phyloP scores from a whole-genome alignment of 2,329 filamentous ascomycete genomes.

The Venturia asperata region DNA sequence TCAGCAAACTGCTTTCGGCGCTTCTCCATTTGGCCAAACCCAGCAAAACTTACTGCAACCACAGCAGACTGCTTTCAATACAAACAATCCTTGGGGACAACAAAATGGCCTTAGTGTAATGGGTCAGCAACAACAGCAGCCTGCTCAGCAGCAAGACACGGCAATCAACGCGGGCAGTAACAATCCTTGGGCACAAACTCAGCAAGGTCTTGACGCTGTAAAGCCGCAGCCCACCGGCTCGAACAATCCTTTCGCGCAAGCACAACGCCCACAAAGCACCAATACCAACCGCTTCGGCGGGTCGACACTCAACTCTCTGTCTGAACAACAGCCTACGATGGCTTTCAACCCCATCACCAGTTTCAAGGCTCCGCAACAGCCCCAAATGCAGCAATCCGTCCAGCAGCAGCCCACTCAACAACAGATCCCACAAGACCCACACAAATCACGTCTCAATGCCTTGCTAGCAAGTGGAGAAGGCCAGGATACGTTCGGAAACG shows the following conservation, averaged over 20 bases:
- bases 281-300: conserved; percentile 49
- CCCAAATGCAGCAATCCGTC: conserved; percentile 34
- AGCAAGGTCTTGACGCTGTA: conserved; percentile 53
- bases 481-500: conserved; percentile 95
- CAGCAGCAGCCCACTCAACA: conserved; percentile 38
- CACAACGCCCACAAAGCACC: conserved; percentile 53
- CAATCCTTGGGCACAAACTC: conserved; percentile 74
- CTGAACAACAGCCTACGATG: conserved; percentile 74
- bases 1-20: conserved; percentile 49
- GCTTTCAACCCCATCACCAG: conserved; percentile 51
- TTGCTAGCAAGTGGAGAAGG: conserved; percentile 83
- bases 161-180: conserved; percentile 73
- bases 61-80: conserved; percentile 48
- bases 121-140: conserved; percentile 44
- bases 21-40: conserved; percentile 34
- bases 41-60: conserved; percentile 46
- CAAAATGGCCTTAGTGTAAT: conserved; percentile 33
- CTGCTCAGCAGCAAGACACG: conserved; percentile 48
- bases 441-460: conserved; percentile 70
- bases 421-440: conserved; percentile 45
- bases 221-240: conserved; percentile 86
- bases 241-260: conserved; percentile 89
- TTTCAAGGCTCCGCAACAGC: conserved; percentile 37
- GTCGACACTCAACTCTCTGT: conserved; percentile 66
- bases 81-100: conserved; percentile 54